Evolutionary conservation across 257 asterid species (phyloP), one percentile per base, ranked within the genome.

Genomic region (Nicotiana noctiflora): DNA sequence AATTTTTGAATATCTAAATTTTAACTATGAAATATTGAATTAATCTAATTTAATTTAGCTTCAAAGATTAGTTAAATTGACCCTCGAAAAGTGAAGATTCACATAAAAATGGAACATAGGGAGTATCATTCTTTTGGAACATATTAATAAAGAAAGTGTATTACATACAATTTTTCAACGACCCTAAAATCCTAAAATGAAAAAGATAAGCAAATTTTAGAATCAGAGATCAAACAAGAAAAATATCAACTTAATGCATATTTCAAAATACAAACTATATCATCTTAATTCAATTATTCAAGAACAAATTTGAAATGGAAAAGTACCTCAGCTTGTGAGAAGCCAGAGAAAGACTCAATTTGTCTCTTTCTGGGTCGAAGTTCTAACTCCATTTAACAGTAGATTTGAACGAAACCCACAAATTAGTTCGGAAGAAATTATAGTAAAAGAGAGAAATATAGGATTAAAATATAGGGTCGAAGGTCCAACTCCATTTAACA

Each of bases 241-340:
- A 67, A 5, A 37, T 44, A 67, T 67, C 76, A 67, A 67, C 76
- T 37, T n/a, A 18, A 67, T 67, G 55, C 31, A 67, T 4, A 37
- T 0, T 67, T 13, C 76, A 67, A 7, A 37, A 67, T 67, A 37
- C 31, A n/a, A 37, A 18, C 2, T 37, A 6, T 1, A 0, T 6
- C 55, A 67, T 68, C 18, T 68, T 40, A n/a, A 19, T 5, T 14
- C 53, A 66, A 9, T 34, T 34, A 19, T 37, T 67, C 76, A 65
- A 65, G 6, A 7, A 4, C 27, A 67, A 40, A 70, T 11, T 19
- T 70, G 29, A 46, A 72, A 72, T 14, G 25, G 60, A 46, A 70
- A 40, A 53, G 3, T 23, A 72, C 78, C 78, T 72, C 78, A 46
- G 78, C 11, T 46, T 72, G 60, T 72, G 78, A 44, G 40, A 72